Base-by-base conservation (phyloP, 306 rosid species). In the Corylus avellana region DNA sequence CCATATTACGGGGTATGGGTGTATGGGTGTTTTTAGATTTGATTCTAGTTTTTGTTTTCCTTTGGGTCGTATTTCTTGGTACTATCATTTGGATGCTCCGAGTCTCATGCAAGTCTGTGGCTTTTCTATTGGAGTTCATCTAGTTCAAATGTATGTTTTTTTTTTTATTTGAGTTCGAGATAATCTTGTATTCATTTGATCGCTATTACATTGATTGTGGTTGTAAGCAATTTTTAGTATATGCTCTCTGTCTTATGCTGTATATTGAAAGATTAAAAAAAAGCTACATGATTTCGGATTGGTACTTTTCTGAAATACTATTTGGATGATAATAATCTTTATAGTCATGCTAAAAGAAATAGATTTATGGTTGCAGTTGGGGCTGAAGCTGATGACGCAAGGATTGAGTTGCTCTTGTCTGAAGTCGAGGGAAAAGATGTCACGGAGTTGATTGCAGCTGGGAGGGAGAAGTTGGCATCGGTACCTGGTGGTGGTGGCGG, bases 401-500 rank as follows among this genome's bases (percentile, higher is more conserved):
- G 13, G 79, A 85, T 92, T 76, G 80, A 84, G 67, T 67, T 87
- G 54, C 91, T 92, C 72, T 77, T 92, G 64, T 63, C 80, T 46
- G 86, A 90, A 78, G 94, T 87, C 9, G 76, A 74, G 78, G 94
- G 91, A 1, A 92, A 88, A 64, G 94, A 90, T 78, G 69, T 90
- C 39, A 81, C 87, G 0, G 97, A 92, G 81, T 79, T 92, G 18
- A 86, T 92, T 80, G 93, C 97, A 8, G 74, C 86, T 4, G 97
- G 97, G 79, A 85, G 91, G 22, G 90, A 87, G 80, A 90, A 90
- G 89, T 56, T 92, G 88, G 85, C 91, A 7, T 82, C 92, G 5
- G 94, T 88, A 7, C 94, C 92, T 1, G 62, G 82, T 29, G 86
- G 85, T 20, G 97, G 97, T 9, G 97, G 91, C 51, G 94, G 80